Percentiles rank a stretch among this genome's conserved stretches.
Evolutionary conservation across 805 yeast genomes (phyloP).

Genomic region (Wickerhamomyces ciferrii): DNA sequence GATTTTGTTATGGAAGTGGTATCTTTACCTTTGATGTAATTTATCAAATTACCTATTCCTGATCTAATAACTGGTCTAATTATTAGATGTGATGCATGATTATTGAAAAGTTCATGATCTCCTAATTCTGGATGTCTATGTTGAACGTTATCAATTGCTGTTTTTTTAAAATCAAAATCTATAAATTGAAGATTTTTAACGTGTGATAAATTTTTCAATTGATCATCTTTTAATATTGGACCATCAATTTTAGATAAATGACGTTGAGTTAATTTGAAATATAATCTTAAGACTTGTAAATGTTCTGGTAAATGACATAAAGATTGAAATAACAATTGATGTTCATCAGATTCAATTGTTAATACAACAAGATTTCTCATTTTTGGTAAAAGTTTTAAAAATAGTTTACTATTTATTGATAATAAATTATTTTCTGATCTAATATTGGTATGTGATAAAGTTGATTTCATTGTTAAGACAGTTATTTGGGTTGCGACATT

Average conservation of each 20-base stretch:
- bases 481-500: not conserved
- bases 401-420: not conserved
- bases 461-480: not conserved
- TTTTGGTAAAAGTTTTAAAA: not conserved
- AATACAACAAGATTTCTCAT: conserved; percentile 5
- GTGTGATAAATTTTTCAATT: not conserved
- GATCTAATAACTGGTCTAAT: not conserved
- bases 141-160: not conserved
- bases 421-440: not conserved
- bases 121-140: not conserved
- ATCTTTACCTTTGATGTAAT: not conserved
- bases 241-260: not conserved
- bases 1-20: not conserved
- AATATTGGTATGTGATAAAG: too few species aligned
- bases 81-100: not conserved
- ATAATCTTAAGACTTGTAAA: not conserved
- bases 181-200: not conserved
- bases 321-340: conserved; percentile 5
- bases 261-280: not conserved
- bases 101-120: not conserved
- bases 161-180: not conserved
- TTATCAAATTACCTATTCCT: not conserved
- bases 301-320: conserved; percentile 22
- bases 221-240: conserved; percentile 11
- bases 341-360: conserved; percentile 5